These are phyloP conservation scores for Penicillium hordei DNA, from an alignment of 2,329 filamentous ascomycete species.

Conservation along the genomic window DNA sequence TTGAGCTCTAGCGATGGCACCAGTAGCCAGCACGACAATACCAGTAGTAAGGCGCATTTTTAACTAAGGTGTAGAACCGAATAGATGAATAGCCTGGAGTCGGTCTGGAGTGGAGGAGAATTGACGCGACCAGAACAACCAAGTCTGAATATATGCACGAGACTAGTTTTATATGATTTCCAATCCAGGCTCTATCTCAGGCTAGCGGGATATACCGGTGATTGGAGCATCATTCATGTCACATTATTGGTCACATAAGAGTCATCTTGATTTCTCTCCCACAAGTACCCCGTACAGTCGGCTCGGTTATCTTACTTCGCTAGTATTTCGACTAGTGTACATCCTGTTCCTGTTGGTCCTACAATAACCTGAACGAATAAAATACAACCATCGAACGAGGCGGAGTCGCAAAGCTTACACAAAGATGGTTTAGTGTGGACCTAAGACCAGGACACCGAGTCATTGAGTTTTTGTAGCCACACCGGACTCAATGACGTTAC, in stretches of 20 bases:
- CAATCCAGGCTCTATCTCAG: not conserved
- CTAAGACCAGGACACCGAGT: not conserved
- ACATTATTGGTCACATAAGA: slow-evolving; percentile 1
- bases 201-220: not conserved
- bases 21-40: not conserved
- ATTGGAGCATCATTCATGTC: not conserved
- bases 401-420: not conserved
- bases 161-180: slow-evolving; percentile 4
- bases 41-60: slow-evolving; percentile 1
- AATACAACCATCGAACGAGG: not conserved
- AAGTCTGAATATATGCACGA: not conserved
- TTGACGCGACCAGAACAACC: not conserved
- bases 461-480: not conserved
- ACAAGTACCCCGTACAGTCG: not conserved
- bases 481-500: not conserved
- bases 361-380: not conserved
- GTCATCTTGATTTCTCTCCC: not conserved
- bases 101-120: not conserved
- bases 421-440: slow-evolving; percentile 1
- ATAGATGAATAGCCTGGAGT: not conserved
- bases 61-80: not conserved
- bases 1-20: not conserved
- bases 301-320: not conserved
- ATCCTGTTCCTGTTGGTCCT: not conserved
- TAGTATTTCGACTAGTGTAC: slow-evolving; percentile 1